Percentiles rank a stretch among this genome's conserved stretches.
Evolutionary conservation across 768 basidiomycete species (phyloP).

Genomic region (Boletus bicolor): DNA sequence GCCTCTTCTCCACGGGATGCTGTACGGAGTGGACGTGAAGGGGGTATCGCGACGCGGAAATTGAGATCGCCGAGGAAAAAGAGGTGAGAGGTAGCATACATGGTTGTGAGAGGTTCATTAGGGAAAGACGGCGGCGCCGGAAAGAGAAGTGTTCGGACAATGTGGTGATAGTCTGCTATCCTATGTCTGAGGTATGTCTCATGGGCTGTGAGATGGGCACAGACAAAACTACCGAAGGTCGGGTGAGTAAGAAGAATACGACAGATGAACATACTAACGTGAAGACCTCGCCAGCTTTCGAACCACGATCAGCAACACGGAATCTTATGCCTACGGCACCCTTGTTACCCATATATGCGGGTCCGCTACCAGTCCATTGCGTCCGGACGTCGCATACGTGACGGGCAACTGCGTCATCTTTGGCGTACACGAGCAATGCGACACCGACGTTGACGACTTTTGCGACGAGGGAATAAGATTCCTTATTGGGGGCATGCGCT

Average conservation of each 20-base stretch:
- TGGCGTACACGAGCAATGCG: conserved; percentile 83
- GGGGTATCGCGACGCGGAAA: conserved; percentile 73
- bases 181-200: conserved; percentile 60
- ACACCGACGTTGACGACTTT: conserved; percentile 84
- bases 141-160: conserved; percentile 80
- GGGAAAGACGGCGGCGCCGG: conserved; percentile 44
- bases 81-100: conserved; percentile 85
- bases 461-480: conserved; percentile 74
- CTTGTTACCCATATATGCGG: conserved; percentile 87
- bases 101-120: conserved; percentile 46
- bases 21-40: conserved; percentile 45
- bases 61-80: conserved; percentile 95
- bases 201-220: conserved; percentile 88
- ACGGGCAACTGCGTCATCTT: conserved; percentile 62
- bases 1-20: conserved; percentile 36
- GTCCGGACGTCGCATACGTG: conserved; percentile 65
- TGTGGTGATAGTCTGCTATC: conserved; percentile 75
- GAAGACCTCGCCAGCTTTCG: conserved; percentile 66
- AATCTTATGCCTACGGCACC: conserved; percentile 89
- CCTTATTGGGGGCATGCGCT: conserved; percentile 64
- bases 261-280: conserved; percentile 56
- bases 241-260: conserved; percentile 2
- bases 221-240: conserved; percentile 65
- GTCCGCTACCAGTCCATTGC: conserved; percentile 72
- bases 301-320: conserved; percentile 56